Evolutionary conservation across 139 green algal genomes (phyloP).

Genomic region (Picochlorum sp.): DNA sequence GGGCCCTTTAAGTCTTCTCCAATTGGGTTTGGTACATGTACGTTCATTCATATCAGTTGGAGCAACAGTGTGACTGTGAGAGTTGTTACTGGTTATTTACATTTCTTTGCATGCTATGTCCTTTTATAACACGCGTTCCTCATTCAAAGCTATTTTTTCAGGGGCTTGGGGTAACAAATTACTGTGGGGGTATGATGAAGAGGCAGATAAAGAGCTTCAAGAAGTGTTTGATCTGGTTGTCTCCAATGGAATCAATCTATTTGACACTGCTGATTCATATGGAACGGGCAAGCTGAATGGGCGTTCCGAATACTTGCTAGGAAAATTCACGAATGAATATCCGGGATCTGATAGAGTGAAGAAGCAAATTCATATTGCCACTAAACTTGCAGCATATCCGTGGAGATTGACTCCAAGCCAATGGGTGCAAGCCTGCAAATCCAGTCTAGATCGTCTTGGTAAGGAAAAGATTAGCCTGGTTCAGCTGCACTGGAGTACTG

Average conservation of each 20-base stretch:
- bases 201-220: slow-evolving; percentile 80
- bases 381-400: slow-evolving; percentile 75
- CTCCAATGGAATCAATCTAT: slow-evolving; percentile 62
- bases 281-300: slow-evolving; percentile 50
- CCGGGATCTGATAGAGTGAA: slow-evolving; percentile 22
- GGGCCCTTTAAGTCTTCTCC: slow-evolving; percentile 40
- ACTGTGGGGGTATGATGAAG: slow-evolving; percentile 79
- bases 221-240: slow-evolving; percentile 79
- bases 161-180: slow-evolving; percentile 67
- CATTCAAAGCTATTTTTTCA: too few relatives aligned
- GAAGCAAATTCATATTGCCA: slow-evolving; percentile 48
- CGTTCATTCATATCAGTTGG: slow-evolving; percentile 23
- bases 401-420: slow-evolving; percentile 68
- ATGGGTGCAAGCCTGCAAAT: slow-evolving; percentile 52
- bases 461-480: slow-evolving; percentile 55
- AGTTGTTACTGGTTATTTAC: not conserved
- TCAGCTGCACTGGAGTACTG: slow-evolving; percentile 80
- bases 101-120: not conserved
- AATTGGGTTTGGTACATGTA: slow-evolving; percentile 63
- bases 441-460: slow-evolving; percentile 36
- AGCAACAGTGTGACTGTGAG: not conserved
- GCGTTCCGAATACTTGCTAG: slow-evolving; percentile 51
- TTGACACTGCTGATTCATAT: slow-evolving; percentile 78
- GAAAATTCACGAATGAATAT: slow-evolving; percentile 55
- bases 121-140: not conserved